Evolutionary conservation across 208 protist genomes (phyloP).

Genomic region (Strigomonas culicis): DNA sequence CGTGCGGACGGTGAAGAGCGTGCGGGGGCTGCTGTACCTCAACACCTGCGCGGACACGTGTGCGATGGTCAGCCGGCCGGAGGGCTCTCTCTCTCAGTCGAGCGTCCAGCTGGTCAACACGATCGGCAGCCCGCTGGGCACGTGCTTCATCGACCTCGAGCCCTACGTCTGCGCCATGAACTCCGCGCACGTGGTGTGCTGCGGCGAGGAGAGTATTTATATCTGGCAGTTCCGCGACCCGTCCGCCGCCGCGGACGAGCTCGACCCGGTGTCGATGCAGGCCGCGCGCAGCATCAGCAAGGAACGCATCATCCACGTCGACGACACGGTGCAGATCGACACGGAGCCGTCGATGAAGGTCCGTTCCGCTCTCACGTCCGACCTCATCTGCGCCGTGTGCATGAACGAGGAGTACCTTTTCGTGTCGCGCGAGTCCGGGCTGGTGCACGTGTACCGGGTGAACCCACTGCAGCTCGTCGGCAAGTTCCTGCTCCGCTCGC

Average conservation of each 20-base stretch:
- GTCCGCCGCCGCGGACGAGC: conserved; percentile 53
- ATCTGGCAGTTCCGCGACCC: conserved; percentile 95
- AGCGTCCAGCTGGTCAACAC: conserved; percentile 93
- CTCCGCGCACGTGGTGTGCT: conserved; percentile 87
- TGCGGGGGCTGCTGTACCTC: conserved; percentile 84
- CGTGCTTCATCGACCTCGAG: conserved; percentile 91
- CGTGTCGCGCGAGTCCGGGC: conserved; percentile 88
- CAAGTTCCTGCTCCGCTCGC: conserved; percentile 69
- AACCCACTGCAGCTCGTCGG: conserved; percentile 77
- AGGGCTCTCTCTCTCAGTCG: conserved; percentile 43
- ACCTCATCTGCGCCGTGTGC: conserved; percentile 90
- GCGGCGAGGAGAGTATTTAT: conserved; percentile 90
- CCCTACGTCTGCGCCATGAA: conserved; percentile 89
- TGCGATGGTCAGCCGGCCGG: conserved; percentile 81
- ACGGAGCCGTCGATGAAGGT: conserved; percentile 36
- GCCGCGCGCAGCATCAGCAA: conserved; percentile 56
- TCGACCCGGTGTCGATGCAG: conserved; percentile 84
- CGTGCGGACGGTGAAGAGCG: conserved; percentile 87
- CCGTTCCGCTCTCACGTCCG: conserved; percentile 80
- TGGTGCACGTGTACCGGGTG: conserved; percentile 87
- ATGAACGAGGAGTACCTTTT: conserved; percentile 79
- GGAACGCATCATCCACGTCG: conserved; percentile 91
- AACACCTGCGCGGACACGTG: conserved; percentile 77
- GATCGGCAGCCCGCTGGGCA: conserved; percentile 94
- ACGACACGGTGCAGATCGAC: conserved; percentile 83